Percentiles rank a stretch among this genome's conserved stretches.
These are phyloP conservation scores for Microbotryum silenes-acaulis DNA, from an alignment of 1,284 basidiomycete genomes.

Conservation along the genomic window DNA sequence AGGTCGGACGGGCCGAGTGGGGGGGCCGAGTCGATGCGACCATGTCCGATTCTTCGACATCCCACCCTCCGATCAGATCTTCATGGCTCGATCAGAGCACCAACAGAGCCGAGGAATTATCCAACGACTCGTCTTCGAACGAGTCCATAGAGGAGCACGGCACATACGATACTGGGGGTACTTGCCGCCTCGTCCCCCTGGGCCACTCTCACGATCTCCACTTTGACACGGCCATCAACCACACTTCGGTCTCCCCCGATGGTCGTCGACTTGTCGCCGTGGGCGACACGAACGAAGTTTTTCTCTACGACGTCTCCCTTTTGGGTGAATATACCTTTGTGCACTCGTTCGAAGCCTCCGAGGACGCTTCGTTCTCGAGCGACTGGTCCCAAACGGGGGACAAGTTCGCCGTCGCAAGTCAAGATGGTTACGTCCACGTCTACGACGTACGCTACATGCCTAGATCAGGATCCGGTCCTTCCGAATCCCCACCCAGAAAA, in stretches of 20 bases:
- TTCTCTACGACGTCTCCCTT: conserved; percentile 59
- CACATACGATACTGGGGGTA: conserved; percentile 8
- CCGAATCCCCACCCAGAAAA: conserved; percentile 7
- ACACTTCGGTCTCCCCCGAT: conserved; percentile 72
- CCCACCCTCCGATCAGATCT: neutral
- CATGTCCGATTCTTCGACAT: neutral
- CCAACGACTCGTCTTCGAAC: neutral
- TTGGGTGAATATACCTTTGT: conserved; percentile 26
- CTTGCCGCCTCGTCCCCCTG: conserved; percentile 11
- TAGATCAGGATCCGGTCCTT: neutral
- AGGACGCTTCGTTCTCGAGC: conserved; percentile 62
- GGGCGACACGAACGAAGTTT: conserved; percentile 73
- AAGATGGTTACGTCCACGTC: conserved; percentile 64
- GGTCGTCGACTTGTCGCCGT: conserved; percentile 73
- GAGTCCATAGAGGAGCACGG: conserved; percentile 22
- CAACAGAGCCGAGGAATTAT: too few relatives aligned
- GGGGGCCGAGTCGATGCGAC: conserved; percentile 1
- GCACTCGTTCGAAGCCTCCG: conserved; percentile 38
- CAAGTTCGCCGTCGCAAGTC: conserved; percentile 76
- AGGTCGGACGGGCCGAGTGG: neutral
- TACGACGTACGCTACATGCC: conserved; percentile 42
- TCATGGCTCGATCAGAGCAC: too few relatives aligned
- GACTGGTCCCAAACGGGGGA: conserved; percentile 69
- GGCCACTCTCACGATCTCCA: conserved; percentile 40
- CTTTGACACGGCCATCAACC: conserved; percentile 62